Conservation (phyloP, 345 rosid genomes). For the Brassica nigra region DNA sequence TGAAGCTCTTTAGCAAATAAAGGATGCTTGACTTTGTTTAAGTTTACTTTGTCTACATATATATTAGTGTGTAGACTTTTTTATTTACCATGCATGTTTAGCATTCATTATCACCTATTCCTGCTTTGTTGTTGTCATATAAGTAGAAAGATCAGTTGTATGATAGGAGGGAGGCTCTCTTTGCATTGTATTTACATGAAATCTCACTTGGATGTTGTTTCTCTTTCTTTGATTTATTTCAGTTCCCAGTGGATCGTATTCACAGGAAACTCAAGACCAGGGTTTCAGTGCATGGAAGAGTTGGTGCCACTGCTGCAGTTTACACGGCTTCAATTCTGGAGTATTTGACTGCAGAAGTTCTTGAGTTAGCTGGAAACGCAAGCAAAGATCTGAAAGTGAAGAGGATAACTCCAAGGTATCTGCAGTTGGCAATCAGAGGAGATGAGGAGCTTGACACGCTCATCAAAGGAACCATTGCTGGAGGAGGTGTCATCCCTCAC, state of each 20-base stretch:
- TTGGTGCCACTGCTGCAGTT: constrained; percentile 86
- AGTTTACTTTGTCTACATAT: neutral
- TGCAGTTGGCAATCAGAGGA: constrained; percentile 64
- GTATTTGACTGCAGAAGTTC: constrained; percentile 78
- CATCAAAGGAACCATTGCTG: constrained; percentile 77
- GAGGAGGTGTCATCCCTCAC: constrained; percentile 90
- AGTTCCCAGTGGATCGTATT: constrained; percentile 80
- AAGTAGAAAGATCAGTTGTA: neutral
- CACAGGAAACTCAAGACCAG: constrained; percentile 72
- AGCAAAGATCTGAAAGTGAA: constrained; percentile 85
- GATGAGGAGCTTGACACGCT: constrained; percentile 72
- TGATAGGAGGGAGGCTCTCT: neutral
- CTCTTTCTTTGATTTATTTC: neutral
- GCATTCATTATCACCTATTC: neutral
- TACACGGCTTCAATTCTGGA: constrained; percentile 75
- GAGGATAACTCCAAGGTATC: constrained; percentile 69
- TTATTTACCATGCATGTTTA: neutral
- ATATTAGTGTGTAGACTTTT: constrained; percentile 1
- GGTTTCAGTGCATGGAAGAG: constrained; percentile 62
- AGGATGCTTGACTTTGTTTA: neutral
- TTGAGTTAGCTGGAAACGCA: constrained; percentile 73
- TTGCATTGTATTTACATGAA: neutral
- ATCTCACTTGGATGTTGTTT: neutral
- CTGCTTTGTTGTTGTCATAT: neutral
- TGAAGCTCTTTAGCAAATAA: neutral